Conservation (phyloP, 352 stramenopile genomes). For the Phytophthora foliorum region DNA sequence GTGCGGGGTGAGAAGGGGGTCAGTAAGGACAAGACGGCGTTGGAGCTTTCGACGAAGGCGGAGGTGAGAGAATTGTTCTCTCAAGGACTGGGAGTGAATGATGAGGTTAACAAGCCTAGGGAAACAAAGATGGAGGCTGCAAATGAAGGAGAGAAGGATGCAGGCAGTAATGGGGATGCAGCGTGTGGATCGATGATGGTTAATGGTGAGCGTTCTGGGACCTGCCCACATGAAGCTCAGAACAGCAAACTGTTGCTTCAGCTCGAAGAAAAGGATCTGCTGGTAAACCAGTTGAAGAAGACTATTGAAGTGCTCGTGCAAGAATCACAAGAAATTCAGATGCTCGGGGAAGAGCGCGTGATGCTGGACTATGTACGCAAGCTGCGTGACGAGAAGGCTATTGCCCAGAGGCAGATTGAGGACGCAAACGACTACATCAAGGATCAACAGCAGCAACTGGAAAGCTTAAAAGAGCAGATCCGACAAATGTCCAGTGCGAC, state of each 20-base stretch:
- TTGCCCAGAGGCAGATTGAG: slow-evolving; percentile 73
- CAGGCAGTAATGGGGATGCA: not conserved
- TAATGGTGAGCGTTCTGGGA: slow-evolving; percentile 8
- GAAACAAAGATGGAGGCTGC: not conserved
- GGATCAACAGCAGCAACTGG: slow-evolving; percentile 79
- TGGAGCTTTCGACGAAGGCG: slow-evolving; percentile 61
- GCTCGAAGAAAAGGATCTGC: slow-evolving; percentile 86
- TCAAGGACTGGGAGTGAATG: slow-evolving; percentile 2
- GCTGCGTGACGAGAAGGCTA: slow-evolving; percentile 78
- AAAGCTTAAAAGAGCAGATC: slow-evolving; percentile 82
- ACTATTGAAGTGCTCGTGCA: slow-evolving; percentile 83
- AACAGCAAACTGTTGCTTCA: slow-evolving; percentile 58
- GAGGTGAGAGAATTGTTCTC: slow-evolving; percentile 56
- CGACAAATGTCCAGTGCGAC: slow-evolving; percentile 42
- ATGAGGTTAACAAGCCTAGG: not conserved
- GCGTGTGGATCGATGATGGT: slow-evolving; percentile 5
- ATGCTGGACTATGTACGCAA: slow-evolving; percentile 90
- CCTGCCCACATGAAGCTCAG: slow-evolving; percentile 39
- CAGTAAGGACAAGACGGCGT: slow-evolving; percentile 63
- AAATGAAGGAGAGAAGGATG: slow-evolving; percentile 6
- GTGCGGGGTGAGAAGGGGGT: slow-evolving; percentile 59
- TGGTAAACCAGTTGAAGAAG: slow-evolving; percentile 82
- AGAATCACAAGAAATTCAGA: slow-evolving; percentile 78
- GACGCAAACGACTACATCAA: slow-evolving; percentile 84
- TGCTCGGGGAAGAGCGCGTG: slow-evolving; percentile 81